Base-by-base conservation (phyloP, 1,284 basidiomycete species). In the Puccinia coronata region DNA sequence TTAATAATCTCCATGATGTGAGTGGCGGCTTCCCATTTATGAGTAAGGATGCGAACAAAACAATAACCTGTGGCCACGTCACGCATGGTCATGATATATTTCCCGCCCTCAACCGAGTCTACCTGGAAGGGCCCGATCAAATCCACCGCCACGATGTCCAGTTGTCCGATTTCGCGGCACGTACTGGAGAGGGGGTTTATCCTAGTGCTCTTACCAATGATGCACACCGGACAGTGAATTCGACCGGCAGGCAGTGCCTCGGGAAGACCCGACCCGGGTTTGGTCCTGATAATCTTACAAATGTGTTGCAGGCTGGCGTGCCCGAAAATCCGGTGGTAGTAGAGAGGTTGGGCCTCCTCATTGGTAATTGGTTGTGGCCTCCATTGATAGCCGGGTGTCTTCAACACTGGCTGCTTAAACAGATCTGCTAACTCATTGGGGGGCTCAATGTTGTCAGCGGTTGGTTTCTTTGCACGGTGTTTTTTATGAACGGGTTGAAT, bases 91-190 rank as follows among this genome's bases (percentile, higher is more conserved):
- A 39, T 8, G 3, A 57, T 25, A n/a, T 74, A 39, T 4, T 31
- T 55, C 9, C 36, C n/a, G 11, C 72, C 72, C 1, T 41, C 55
- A 39, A 65, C 18, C 8, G 61, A 36, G 5, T 41, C 57, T 41
- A 25, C 74, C 8, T 59, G 36, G 23, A 76, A 76, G 1, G 74
- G 74, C 5, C 74, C 74, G 4, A 59, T 59, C 1, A 76, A 16
- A 47, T 63, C 57, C 4, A 23, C 34, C 1, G 57, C 74, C 20
- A 63, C 16, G 1, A 76, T 41, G 8, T 76, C 74, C 16, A 63
- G 14, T n/a, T 20, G 49, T 16, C 41, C 31, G 4, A 39, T 18
- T 18, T 31, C 1, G 12, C 61, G 36, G 8, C 3, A 5, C 12
- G 12, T 65, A 9, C 16, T 3, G 4, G 11, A 25, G 1, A 65